A percentile compares a stretch with the other conserved stretches of the same genome.
Evolutionary conservation across 371 early-diverging fungal species (phyloP).

Genomic region (Umbelopsis sp.): DNA sequence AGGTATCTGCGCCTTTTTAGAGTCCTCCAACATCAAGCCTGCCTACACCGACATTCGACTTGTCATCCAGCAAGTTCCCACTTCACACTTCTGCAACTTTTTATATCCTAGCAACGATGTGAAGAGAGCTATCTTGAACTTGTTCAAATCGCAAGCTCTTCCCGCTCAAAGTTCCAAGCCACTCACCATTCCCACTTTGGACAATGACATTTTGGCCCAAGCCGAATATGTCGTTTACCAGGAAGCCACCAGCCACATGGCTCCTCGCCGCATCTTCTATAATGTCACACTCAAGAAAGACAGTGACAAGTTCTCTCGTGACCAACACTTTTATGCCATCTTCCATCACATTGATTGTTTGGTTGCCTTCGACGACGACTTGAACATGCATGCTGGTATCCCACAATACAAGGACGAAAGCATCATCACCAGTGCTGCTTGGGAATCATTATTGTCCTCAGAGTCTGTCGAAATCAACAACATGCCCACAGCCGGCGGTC

Average conservation of each 20-base stretch:
- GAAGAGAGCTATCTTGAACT: slow-evolving; percentile 17
- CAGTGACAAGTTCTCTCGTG: slow-evolving; percentile 4
- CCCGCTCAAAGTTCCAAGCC: background rate
- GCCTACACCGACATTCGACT: slow-evolving; percentile 17
- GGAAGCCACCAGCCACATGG: background rate
- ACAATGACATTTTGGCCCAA: slow-evolving; percentile 15
- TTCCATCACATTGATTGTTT: slow-evolving; percentile 16
- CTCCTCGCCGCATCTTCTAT: slow-evolving; percentile 22
- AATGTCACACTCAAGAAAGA: slow-evolving; percentile 22
- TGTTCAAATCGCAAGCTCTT: slow-evolving; percentile 13
- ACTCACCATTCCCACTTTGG: slow-evolving; percentile 12
- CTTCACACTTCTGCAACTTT: slow-evolving; percentile 19
- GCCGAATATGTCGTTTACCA: slow-evolving; percentile 14
- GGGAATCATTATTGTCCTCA: slow-evolving; percentile 4
- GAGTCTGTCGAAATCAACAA: slow-evolving; percentile 19
- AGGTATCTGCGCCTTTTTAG: slow-evolving; percentile 17
- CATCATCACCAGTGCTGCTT: background rate
- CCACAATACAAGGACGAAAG: slow-evolving; percentile 20
- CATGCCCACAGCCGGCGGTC: slow-evolving; percentile 12
- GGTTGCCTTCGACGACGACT: slow-evolving; percentile 21
- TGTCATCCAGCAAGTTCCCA: slow-evolving; percentile 20
- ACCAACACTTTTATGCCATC: slow-evolving; percentile 16
- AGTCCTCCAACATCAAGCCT: slow-evolving; percentile 10
- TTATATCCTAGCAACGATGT: slow-evolving; percentile 11
- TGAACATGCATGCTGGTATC: slow-evolving; percentile 17